These are phyloP conservation scores for Paramecium pentaurelia DNA, from an alignment of 73 alveolate genomes.

Conservation along the genomic window DNA sequence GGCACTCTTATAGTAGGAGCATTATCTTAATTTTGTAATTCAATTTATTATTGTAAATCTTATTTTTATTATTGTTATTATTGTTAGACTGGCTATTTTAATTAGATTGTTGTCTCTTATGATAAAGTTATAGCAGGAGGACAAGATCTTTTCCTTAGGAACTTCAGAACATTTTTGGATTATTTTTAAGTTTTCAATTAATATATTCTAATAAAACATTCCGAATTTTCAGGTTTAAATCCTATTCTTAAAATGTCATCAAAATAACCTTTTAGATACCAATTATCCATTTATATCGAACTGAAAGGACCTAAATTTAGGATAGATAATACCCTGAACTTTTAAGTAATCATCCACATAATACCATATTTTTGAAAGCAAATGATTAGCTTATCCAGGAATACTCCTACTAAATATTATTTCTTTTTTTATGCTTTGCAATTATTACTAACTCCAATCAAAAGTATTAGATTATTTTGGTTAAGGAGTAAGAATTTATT, in stretches of 20 bases:
- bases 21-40: not conserved
- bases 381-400: conserved; percentile 14
- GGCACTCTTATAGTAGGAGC: not conserved
- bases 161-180: not conserved
- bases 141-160: not conserved
- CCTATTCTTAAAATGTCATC: conserved; percentile 29
- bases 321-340: not conserved
- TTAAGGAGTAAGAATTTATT: conserved; percentile 12
- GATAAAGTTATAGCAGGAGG: not conserved
- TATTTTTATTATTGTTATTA: not conserved
- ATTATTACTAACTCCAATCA: not conserved
- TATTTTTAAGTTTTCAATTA: not conserved
- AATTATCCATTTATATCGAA: conserved; percentile 24
- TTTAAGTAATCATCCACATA: conserved; percentile 19
- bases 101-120: not conserved
- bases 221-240: not conserved
- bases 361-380: not conserved
- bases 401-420: not conserved
- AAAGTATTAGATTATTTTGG: not conserved
- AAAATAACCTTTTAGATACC: conserved; percentile 36
- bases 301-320: not conserved
- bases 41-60: not conserved
- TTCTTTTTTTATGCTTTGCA: not conserved
- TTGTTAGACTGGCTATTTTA: not conserved
- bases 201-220: not conserved